Evolutionary conservation across 768 basidiomycete species (phyloP).

Genomic region (Boletus speciosus): DNA sequence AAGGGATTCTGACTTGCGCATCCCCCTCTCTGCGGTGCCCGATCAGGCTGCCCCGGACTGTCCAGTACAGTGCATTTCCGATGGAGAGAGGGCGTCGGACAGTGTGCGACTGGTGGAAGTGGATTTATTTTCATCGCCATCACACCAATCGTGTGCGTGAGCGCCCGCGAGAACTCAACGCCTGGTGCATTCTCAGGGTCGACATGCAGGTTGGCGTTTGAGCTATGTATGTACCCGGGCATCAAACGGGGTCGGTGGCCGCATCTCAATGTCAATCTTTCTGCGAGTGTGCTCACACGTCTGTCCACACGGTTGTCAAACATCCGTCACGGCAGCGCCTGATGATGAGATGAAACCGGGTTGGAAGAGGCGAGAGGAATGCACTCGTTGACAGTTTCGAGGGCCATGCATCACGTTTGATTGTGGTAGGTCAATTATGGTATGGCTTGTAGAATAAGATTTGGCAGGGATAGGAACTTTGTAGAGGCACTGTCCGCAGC

Average conservation of each 20-base stretch:
- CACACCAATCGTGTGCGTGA: not conserved
- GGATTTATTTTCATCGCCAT: not conserved
- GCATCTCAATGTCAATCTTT: not conserved
- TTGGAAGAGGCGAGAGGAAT: not conserved
- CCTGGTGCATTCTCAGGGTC: not conserved
- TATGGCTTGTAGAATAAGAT: not conserved
- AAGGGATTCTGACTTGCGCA: not conserved
- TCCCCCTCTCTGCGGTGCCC: not conserved
- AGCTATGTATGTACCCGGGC: not conserved
- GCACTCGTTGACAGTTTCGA: not conserved
- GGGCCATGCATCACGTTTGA: conserved; percentile 6
- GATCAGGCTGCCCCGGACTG: not conserved
- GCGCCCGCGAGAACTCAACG: not conserved
- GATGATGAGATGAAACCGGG: not conserved
- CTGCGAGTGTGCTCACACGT: not conserved
- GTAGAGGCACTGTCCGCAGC: not conserved
- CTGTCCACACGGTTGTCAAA: conserved; percentile 1
- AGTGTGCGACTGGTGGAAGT: not conserved
- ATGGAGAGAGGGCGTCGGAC: not conserved
- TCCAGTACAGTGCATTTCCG: not conserved
- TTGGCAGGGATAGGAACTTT: not conserved
- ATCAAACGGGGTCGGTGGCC: not conserved
- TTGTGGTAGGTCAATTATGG: conserved; percentile 8
- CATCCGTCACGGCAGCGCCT: not conserved
- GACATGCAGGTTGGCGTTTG: not conserved